phyloP scores from a whole-genome alignment of 108 stramenopile genomes.

The Parmales sp. region DNA sequence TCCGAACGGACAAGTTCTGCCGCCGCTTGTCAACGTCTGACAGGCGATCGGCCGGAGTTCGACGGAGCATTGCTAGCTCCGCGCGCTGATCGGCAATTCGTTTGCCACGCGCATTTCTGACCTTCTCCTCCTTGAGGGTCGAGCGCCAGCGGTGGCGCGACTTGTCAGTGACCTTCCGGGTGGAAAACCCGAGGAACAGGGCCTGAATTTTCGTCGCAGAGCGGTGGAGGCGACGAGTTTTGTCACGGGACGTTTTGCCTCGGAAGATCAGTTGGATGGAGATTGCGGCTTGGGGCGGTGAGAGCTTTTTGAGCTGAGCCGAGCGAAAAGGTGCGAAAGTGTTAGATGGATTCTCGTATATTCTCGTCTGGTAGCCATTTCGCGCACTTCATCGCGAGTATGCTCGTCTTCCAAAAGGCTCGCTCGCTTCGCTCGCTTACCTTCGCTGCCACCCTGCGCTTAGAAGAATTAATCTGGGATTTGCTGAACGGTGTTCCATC shows the following conservation, averaged over 20 bases:
- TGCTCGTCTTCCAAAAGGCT: too few species aligned
- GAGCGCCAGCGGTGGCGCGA: background rate
- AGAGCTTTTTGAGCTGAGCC: too few species aligned
- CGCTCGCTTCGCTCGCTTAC: background rate
- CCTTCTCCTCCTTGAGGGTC: background rate
- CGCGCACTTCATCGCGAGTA: too few species aligned
- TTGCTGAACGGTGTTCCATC: constrained; percentile 4
- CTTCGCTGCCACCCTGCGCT: background rate
- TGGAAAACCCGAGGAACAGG: background rate
- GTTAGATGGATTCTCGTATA: too few species aligned
- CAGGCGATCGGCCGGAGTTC: background rate
- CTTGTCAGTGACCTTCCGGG: background rate
- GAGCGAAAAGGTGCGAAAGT: too few species aligned
- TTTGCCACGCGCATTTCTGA: background rate
- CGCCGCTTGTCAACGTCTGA: background rate
- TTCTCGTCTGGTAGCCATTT: too few species aligned
- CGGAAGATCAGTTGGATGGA: background rate
- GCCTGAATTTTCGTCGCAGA: background rate
- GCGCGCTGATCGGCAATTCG: background rate
- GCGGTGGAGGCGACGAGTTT: background rate
- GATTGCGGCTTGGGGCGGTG: background rate
- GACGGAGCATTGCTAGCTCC: background rate
- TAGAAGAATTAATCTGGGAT: background rate
- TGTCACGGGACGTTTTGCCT: background rate
- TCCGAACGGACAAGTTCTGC: background rate